These are phyloP conservation scores for Magnaporthiopsis incrustans DNA, from an alignment of 2,329 filamentous ascomycete genomes.

Conservation along the genomic window DNA sequence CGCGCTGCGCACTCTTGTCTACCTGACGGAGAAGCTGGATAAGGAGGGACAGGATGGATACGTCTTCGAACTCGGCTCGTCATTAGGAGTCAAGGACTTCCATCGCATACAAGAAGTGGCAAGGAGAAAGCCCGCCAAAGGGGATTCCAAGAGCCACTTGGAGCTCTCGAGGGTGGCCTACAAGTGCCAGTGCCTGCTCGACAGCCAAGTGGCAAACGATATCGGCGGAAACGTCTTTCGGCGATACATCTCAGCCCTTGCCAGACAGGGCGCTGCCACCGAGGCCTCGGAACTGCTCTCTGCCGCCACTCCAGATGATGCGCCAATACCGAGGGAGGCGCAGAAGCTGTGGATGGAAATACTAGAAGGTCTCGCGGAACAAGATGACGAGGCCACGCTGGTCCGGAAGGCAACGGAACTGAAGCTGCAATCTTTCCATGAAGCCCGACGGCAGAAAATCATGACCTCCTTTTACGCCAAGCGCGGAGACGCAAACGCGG, in stretches of 20 bases:
- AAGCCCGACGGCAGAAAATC: conserved; percentile 35
- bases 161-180: conserved; percentile 38
- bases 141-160: conserved; percentile 36
- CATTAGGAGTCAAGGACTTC: neutral
- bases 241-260: conserved; percentile 41
- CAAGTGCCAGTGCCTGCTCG: conserved; percentile 18
- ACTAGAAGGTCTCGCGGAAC: conserved; percentile 52
- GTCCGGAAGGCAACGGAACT: conserved; percentile 31
- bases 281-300: conserved; percentile 41
- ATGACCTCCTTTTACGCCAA: conserved; percentile 57
- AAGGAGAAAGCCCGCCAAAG: conserved; percentile 29
- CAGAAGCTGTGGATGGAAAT: conserved; percentile 38
- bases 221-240: conserved; percentile 23
- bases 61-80: neutral
- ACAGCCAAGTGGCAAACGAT: neutral
- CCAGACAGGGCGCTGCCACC: conserved; percentile 43
- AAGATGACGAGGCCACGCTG: conserved; percentile 51
- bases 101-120: conserved; percentile 22
- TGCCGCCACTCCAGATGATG: conserved; percentile 24
- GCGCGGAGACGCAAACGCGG: conserved; percentile 48
- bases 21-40: conserved; percentile 48
- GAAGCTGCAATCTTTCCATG: neutral
- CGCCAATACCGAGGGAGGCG: conserved; percentile 8
- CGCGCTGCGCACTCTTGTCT: conserved; percentile 37
- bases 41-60: neutral